Conservation (phyloP, 1,139 yeast genomes). For the Suhomyces guaymorum region DNA sequence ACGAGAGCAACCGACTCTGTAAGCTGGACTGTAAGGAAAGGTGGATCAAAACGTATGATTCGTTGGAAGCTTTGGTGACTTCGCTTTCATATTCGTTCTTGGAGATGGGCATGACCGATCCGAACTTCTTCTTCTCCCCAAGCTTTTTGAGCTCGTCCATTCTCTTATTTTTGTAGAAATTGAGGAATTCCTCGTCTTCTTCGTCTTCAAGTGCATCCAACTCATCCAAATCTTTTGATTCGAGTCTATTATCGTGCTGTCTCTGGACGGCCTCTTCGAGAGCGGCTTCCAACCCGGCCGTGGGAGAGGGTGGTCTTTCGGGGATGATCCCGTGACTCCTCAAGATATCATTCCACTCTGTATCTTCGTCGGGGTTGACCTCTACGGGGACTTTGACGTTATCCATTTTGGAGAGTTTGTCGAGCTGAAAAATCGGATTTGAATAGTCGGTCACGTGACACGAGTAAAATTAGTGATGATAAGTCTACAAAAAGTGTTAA, state of each 20-base stretch:
- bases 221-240: slow-evolving; percentile 73
- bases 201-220: slow-evolving; percentile 80
- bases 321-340: slow-evolving; percentile 91
- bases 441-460: background rate
- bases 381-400: slow-evolving; percentile 66
- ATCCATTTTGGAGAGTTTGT: slow-evolving; percentile 21
- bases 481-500: no score
- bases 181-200: slow-evolving; percentile 73
- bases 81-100: slow-evolving; percentile 87
- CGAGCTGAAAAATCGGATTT: background rate
- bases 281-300: slow-evolving; percentile 83
- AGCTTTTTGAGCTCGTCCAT: slow-evolving; percentile 68
- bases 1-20: slow-evolving; percentile 71
- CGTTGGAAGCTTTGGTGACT: slow-evolving; percentile 75
- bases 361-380: slow-evolving; percentile 93
- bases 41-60: slow-evolving; percentile 69
- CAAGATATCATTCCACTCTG: slow-evolving; percentile 97
- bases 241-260: slow-evolving; percentile 77
- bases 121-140: slow-evolving; percentile 66
- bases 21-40: slow-evolving; percentile 67
- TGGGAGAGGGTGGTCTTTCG: slow-evolving; percentile 85
- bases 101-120: slow-evolving; percentile 71
- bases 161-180: slow-evolving; percentile 72
- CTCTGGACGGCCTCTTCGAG: slow-evolving; percentile 75
- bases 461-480: background rate